Percentiles rank a stretch among this genome's conserved stretches.
Conservation (phyloP, 106 monocot species). For the Dendrobium nobile region DNA sequence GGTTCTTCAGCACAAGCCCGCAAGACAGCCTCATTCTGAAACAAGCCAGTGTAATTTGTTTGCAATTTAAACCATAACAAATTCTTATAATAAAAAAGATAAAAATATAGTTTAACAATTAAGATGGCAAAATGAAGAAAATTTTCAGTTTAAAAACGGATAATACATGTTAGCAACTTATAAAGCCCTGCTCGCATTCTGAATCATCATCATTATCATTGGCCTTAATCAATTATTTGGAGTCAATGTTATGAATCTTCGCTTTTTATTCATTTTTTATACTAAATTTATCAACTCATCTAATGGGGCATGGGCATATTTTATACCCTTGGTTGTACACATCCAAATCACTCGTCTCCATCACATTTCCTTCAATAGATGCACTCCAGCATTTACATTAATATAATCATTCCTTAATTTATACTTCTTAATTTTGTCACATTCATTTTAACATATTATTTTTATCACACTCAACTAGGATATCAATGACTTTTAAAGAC, state of each 20-base stretch:
- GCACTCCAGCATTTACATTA: too few species aligned
- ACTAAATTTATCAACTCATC: too few species aligned
- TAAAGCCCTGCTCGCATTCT: neutral
- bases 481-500: too few species aligned
- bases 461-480: too few species aligned
- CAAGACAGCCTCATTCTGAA: conserved; percentile 12
- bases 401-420: too few species aligned
- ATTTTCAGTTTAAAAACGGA: neutral
- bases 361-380: too few species aligned
- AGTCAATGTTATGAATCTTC: neutral
- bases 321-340: too few species aligned
- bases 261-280: neutral
- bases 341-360: too few species aligned
- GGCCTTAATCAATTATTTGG: neutral
- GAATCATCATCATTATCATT: too few species aligned
- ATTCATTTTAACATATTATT: too few species aligned
- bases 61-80: neutral
- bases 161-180: neutral
- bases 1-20: conserved; percentile 13
- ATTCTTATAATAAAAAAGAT: neutral
- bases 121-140: neutral
- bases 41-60: neutral
- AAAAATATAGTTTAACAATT: neutral
- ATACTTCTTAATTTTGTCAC: too few species aligned
- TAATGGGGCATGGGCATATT: too few species aligned